Evolutionary conservation across 2,329 filamentous ascomycete species (phyloP), one percentile per base, ranked within the genome.

Genomic region (Arachnomyces sp.): DNA sequence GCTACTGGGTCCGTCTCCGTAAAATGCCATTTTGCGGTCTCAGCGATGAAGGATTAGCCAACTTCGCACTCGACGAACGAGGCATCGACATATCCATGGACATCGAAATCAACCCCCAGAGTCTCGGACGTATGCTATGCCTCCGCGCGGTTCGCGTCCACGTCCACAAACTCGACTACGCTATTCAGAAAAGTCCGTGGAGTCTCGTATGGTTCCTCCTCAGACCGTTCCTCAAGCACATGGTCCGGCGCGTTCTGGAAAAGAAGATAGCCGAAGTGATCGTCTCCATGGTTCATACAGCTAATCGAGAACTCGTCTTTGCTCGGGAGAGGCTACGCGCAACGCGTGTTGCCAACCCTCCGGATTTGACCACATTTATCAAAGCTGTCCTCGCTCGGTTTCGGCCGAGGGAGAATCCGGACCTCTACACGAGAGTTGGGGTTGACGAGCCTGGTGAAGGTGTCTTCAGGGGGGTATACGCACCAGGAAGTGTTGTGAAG

Each of bases 51-150:
- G 90, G 90, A 3, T 84, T 95, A 35, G 86, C 84, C 4, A 86
- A 83, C 21, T 88, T 96, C 62, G 77, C 78, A 33, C 77, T 96
- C 4, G 90, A 95, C 59, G 80, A 90, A 51, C 78, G 85, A 14
- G 90, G 90, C 13, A 79, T 95, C 43, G 90, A 95, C 59, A 77
- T 96, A 36, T 79, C 85, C 18, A 67, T 95, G 4, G 87, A 95
- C 50, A 67, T 95, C 0, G 88, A 94, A 56, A 77, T 96, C 38
- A 83, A 82, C 35, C 81, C 81, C 43, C 83, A 89, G 47, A 72
- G 75, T 2, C 64, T 93, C 2, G 89, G 95, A 53, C 79, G 89
- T 53, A 83, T 96, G 8, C 73, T 96, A 7, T 80, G 82, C 0
- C 73, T 96, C 4, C 78, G 79, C 30, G 74, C 74, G 8, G 88